Evolutionary conservation across 164 flowering plant genomes (phyloP), one percentile per base, ranked within the genome.

Genomic region (Echeveria elegans): DNA sequence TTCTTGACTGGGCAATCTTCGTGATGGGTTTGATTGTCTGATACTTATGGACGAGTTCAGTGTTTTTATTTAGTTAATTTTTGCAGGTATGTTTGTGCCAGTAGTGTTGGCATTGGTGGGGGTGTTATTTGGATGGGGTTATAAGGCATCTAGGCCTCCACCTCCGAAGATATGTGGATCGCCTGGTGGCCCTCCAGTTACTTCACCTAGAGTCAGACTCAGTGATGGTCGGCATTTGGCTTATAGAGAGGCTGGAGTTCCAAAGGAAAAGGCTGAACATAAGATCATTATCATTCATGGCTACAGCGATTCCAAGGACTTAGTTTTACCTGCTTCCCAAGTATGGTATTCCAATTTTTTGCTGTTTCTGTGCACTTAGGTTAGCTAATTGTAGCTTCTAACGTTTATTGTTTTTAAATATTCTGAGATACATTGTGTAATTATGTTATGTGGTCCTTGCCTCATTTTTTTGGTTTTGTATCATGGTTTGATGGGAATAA

Each of bases 251-350:
- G 64, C 58, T 50, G 87, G 87, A 34, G 83, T 83, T 15, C 74
- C 87, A 24, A 79, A 74, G 63, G 77, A 78, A 21, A 59, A 75
- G n/a, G 80, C 85, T 15, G 73, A 68, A 69, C 73, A 71, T 65
- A 82, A 75, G 72, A 69, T 83, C 72, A 76, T 83, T 41, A 53
- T 82, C 43, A 77, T 75, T 71, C 87, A 85, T 76, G 87, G 86
- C 24, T 77, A 78, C 61, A 79, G 66, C 26, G 73, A 72, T 68
- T 79, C 81, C 63, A 82, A 79, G 66, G 84, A 82, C 34, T 64
- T 80, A 74, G 23, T 66, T 37, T 66, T 82, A 37, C 69, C 73
- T 26, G 76, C 71, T 14, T 75, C 88, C 19, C 68, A 74, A 50
- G 83, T 83, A 78, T 21, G 14, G 28, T 37, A 28, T 40, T 26